Percentiles rank a stretch among this genome's conserved stretches.
Conservation (phyloP, 371 early-diverging fungal species). For the Gilbertella persicaria region DNA sequence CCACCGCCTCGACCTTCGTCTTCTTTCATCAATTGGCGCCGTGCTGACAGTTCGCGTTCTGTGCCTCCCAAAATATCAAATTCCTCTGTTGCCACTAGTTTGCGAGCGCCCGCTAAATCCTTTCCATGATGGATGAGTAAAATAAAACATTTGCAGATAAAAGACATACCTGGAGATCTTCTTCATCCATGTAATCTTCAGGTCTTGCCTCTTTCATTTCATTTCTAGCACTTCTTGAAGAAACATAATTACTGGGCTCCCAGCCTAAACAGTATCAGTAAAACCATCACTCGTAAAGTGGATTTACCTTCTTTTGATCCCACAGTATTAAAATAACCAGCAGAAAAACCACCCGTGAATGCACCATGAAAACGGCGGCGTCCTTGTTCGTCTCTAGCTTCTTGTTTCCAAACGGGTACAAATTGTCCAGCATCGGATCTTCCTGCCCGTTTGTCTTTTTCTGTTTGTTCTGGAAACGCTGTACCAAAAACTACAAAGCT, state of each 20-base stretch:
- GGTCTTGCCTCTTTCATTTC: slow-evolving; percentile 48
- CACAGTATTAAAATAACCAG: slow-evolving; percentile 94
- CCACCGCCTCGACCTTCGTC: slow-evolving; percentile 37
- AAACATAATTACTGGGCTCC: slow-evolving; percentile 73
- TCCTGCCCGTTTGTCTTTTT: slow-evolving; percentile 41
- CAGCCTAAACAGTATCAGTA: slow-evolving; percentile 57
- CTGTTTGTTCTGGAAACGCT: slow-evolving; percentile 52
- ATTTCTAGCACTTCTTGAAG: slow-evolving; percentile 55
- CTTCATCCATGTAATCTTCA: slow-evolving; percentile 94
- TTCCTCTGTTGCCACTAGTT: slow-evolving; percentile 66
- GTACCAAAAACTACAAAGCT: slow-evolving; percentile 51
- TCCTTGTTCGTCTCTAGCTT: slow-evolving; percentile 80
- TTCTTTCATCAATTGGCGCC: slow-evolving; percentile 48
- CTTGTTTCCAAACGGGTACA: slow-evolving; percentile 59
- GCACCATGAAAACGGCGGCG: slow-evolving; percentile 91
- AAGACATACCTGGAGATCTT: slow-evolving; percentile 68
- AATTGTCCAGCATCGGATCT: slow-evolving; percentile 50
- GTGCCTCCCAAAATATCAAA: slow-evolving; percentile 71
- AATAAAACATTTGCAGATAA: background rate
- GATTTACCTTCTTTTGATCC: slow-evolving; percentile 93
- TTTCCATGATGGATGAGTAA: slow-evolving; percentile 1
- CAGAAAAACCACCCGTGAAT: slow-evolving; percentile 93
- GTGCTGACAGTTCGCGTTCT: slow-evolving; percentile 58
- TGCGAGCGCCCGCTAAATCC: slow-evolving; percentile 54
- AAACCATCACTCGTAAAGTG: background rate